Evolutionary conservation across 2,329 filamentous ascomycete genomes (phyloP).

Genomic region (Penicillium olsonii): DNA sequence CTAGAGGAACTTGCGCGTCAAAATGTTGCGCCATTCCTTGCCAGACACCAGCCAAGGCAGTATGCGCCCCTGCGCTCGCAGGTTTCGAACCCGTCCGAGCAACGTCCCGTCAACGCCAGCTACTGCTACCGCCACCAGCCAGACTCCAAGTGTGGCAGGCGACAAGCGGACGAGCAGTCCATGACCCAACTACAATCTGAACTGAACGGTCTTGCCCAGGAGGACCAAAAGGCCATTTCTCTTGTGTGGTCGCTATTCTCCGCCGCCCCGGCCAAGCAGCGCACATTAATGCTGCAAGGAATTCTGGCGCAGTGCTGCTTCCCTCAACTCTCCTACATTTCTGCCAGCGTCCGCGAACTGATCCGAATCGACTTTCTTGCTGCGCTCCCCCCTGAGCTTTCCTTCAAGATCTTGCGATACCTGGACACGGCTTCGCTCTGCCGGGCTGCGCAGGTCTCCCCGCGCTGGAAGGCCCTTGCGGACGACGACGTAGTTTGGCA

Average conservation of each 20-base stretch:
- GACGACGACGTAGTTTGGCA: slow-evolving; percentile 98
- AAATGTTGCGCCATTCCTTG: slow-evolving; percentile 83
- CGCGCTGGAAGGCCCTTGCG: slow-evolving; percentile 83
- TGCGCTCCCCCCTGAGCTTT: slow-evolving; percentile 84
- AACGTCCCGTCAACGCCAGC: slow-evolving; percentile 67
- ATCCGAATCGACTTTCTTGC: slow-evolving; percentile 97
- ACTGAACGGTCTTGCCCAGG: slow-evolving; percentile 75
- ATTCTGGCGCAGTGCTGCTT: slow-evolving; percentile 97
- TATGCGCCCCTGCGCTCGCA: slow-evolving; percentile 73
- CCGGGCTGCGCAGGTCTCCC: slow-evolving; percentile 92
- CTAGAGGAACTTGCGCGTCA: slow-evolving; percentile 67
- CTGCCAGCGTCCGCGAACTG: slow-evolving; percentile 85
- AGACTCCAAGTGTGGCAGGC: slow-evolving; percentile 81
- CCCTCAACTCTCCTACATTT: slow-evolving; percentile 90
- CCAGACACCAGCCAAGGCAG: slow-evolving; percentile 83
- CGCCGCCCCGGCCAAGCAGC: slow-evolving; percentile 87
- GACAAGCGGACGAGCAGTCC: slow-evolving; percentile 89
- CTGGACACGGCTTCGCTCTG: slow-evolving; percentile 93
- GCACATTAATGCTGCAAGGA: slow-evolving; percentile 93
- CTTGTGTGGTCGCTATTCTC: slow-evolving; percentile 99
- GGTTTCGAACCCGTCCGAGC: slow-evolving; percentile 38
- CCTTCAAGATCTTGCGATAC: slow-evolving; percentile 89
- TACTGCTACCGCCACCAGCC: slow-evolving; percentile 95
- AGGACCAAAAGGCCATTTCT: slow-evolving; percentile 91
- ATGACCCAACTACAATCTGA: slow-evolving; percentile 96